Percentiles rank a stretch among this genome's conserved stretches.
Conservation (phyloP, 352 stramenopile genomes). For the Pythium aristosporum region DNA sequence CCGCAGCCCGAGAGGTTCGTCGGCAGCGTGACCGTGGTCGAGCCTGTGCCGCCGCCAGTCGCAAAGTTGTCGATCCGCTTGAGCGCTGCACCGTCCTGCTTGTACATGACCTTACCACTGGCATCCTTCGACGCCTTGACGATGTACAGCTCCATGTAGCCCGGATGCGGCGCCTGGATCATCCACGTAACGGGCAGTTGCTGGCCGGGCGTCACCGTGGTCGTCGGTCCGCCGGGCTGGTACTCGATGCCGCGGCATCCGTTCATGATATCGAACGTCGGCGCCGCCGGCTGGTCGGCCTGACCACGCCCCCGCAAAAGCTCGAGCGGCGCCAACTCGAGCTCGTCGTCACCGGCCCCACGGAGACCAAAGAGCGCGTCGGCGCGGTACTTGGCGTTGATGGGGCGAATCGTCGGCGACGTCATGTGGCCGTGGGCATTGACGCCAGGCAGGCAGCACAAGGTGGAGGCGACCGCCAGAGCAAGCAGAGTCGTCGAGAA, state of each 20-base stretch:
- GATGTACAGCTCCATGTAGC: constrained; percentile 54
- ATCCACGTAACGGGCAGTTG: constrained; percentile 45
- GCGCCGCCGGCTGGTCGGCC: constrained; percentile 34
- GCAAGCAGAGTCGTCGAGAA: constrained; percentile 12
- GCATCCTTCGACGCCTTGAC: constrained; percentile 45
- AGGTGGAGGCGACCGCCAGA: background rate
- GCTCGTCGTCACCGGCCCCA: constrained; percentile 45
- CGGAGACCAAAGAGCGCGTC: constrained; percentile 41
- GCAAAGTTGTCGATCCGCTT: constrained; percentile 46
- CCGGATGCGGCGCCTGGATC: constrained; percentile 59
- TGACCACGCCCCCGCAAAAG: constrained; percentile 50
- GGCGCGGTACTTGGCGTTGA: constrained; percentile 38
- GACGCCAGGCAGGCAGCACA: constrained; percentile 8
- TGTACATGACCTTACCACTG: constrained; percentile 45
- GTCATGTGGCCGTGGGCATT: constrained; percentile 30
- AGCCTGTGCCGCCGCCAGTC: constrained; percentile 29
- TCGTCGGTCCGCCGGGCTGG: constrained; percentile 43
- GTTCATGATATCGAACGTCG: constrained; percentile 65
- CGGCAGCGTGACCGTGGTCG: constrained; percentile 39
- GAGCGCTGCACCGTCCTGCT: constrained; percentile 32
- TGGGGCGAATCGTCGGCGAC: constrained; percentile 16
- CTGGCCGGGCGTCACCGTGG: constrained; percentile 34
- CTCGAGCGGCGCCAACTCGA: constrained; percentile 51
- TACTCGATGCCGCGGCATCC: constrained; percentile 55
- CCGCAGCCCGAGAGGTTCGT: constrained; percentile 42